Percentiles rank a stretch among this genome's conserved stretches.
phyloP scores from a whole-genome alignment of 495 filamentous ascomycete species.

The Daldinia decipiens region DNA sequence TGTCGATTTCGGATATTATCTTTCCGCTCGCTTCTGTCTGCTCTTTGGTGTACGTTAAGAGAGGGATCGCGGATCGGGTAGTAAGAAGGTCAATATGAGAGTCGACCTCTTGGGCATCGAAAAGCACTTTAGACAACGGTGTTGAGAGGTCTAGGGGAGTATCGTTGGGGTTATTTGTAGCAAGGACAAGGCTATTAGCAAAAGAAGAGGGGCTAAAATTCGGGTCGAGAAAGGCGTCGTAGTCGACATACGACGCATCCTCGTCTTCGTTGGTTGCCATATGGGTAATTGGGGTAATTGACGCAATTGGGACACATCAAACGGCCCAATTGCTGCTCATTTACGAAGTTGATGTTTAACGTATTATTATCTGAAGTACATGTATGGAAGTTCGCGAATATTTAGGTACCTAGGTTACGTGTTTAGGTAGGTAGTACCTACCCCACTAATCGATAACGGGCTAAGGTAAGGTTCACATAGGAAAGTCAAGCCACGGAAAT shows the following conservation, averaged over 20 bases:
- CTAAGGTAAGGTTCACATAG: not conserved
- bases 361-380: too few species aligned
- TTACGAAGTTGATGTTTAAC: not conserved
- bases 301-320: slow-evolving; percentile 15
- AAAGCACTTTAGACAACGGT: slow-evolving; percentile 90
- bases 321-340: slow-evolving; percentile 18
- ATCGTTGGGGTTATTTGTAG: slow-evolving; percentile 92
- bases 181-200: slow-evolving; percentile 86
- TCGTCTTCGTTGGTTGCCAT: slow-evolving; percentile 51
- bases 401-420: too few species aligned
- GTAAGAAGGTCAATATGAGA: slow-evolving; percentile 93
- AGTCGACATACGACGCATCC: slow-evolving; percentile 93
- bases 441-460: not conserved
- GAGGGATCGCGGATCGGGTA: slow-evolving; percentile 81
- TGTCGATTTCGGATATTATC: slow-evolving; percentile 76
- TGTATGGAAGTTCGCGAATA: too few species aligned
- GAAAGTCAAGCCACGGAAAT: not conserved
- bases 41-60: slow-evolving; percentile 80
- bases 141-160: slow-evolving; percentile 92
- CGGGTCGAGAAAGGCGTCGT: slow-evolving; percentile 89
- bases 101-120: slow-evolving; percentile 97
- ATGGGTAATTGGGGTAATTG: not conserved
- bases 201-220: slow-evolving; percentile 81
- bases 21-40: slow-evolving; percentile 73
- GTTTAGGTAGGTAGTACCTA: too few species aligned